These are phyloP conservation scores for Lepidium didymum DNA, from an alignment of 345 rosid genomes.

Conservation along the genomic window DNA sequence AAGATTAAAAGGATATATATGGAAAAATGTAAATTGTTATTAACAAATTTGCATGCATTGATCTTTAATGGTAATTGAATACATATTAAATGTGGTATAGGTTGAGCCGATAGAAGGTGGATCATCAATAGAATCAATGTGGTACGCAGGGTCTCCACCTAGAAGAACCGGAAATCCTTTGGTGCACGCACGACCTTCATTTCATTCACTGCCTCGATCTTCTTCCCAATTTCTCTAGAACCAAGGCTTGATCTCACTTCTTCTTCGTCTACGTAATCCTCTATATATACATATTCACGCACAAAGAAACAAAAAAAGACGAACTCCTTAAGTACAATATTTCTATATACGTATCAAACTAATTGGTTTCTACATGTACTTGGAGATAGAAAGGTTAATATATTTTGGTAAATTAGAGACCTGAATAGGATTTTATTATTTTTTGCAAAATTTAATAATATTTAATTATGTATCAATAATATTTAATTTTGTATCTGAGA, in stretches of 20 bases:
- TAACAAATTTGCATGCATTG: neutral
- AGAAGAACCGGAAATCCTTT: slow-evolving; percentile 67
- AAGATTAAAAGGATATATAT: too few species aligned
- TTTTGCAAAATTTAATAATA: too few species aligned
- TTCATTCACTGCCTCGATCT: slow-evolving; percentile 66
- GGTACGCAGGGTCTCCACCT: slow-evolving; percentile 74
- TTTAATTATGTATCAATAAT: too few species aligned
- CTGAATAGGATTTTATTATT: neutral
- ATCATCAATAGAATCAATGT: slow-evolving; percentile 24
- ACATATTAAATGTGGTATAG: neutral
- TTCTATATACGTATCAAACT: too few species aligned
- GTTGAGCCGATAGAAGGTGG: slow-evolving; percentile 33
- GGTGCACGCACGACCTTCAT: slow-evolving; percentile 51
- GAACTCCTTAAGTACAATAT: neutral
- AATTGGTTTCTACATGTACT: neutral
- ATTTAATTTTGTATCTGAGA: too few species aligned
- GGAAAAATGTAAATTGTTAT: too few species aligned
- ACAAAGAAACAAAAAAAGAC: neutral
- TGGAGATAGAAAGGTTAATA: neutral
- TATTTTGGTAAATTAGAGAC: neutral
- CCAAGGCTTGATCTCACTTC: slow-evolving; percentile 28
- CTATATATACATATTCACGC: neutral
- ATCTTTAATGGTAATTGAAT: neutral
- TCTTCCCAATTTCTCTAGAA: slow-evolving; percentile 49
- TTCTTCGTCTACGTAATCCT: neutral